Base-by-base conservation (phyloP, 768 basidiomycete species). In the Mycena galericulata region DNA sequence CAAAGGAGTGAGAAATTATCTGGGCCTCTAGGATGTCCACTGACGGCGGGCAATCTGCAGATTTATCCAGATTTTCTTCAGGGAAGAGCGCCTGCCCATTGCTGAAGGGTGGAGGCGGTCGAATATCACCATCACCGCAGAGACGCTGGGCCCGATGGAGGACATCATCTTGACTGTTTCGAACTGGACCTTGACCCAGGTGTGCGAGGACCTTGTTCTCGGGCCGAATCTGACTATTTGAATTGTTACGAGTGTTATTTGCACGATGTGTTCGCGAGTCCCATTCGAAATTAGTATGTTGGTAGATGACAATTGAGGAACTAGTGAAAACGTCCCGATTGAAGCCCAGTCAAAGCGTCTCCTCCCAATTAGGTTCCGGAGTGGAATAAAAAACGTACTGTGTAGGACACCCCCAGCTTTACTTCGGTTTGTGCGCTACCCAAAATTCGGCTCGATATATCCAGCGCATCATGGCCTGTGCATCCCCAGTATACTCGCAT, bases 381-480 rank as follows among this genome's bases (percentile, higher is more conserved):
- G n/a, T n/a, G n/a, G n/a, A n/a, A n/a, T n/a, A n/a, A n/a, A n/a
- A n/a, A n/a, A n/a, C n/a, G n/a, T n/a, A n/a, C n/a, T n/a, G n/a
- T n/a, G n/a, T n/a, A n/a, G n/a, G n/a, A n/a, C n/a, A n/a, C n/a
- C n/a, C n/a, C n/a, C n/a, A n/a, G n/a, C n/a, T n/a, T 55, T 20
- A 74, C 54, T 75, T 75, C 38, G 73, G 70, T 73, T 84, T 88
- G 38, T 73, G 80, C 1, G 88, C 89, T 4, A 88, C 86, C 89
- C 89, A 92, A 75, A 90, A 90, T 72, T 91, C 90, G 0, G 90
- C 86, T 70, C 84, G 81, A 74, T 91, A 92, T 9, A 89, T 81
- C 89, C 89, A 91, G 20, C 82, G 82, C 89, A 92, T 90, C 90
- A 92, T 91, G 22, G 90, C 89, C 32, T 83, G 78, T 54, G 72